phyloP scores from a whole-genome alignment of 805 yeast species.

The Yarrowia hollandica region DNA sequence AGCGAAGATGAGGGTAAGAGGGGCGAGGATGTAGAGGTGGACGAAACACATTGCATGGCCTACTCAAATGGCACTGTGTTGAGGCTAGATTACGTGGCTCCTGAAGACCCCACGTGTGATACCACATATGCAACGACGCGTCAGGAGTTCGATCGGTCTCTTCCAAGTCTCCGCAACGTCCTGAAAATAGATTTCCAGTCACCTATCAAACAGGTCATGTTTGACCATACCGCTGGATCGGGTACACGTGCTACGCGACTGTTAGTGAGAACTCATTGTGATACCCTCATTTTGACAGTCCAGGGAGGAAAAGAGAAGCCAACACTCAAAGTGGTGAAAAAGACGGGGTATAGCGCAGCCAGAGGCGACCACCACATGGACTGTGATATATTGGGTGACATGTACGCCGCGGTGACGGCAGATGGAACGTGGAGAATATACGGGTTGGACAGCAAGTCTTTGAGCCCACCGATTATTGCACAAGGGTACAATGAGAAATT shows the following conservation, averaged over 20 bases:
- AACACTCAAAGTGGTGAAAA: too few species aligned
- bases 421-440: constrained; percentile 23
- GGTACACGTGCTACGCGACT: background rate
- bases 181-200: background rate
- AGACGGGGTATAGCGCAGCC: too few species aligned
- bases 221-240: background rate
- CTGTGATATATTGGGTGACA: background rate
- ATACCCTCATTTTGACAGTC: background rate
- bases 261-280: background rate
- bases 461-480: background rate
- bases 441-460: background rate
- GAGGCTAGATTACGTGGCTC: background rate
- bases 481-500: background rate
- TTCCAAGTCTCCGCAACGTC: background rate
- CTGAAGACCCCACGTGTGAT: background rate
- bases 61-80: background rate
- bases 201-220: background rate
- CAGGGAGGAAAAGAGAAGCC: too few species aligned
- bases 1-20: too few species aligned
- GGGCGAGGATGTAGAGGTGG: too few species aligned
- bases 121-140: background rate
- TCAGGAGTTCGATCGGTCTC: background rate
- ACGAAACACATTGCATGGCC: background rate
- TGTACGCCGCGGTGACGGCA: background rate
- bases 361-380: constrained; percentile 5